A percentile compares a stretch with the other conserved stretches of the same genome.
Evolutionary conservation across 495 filamentous ascomycete species (phyloP).

Genomic region (Penicillium robsamsonii): DNA sequence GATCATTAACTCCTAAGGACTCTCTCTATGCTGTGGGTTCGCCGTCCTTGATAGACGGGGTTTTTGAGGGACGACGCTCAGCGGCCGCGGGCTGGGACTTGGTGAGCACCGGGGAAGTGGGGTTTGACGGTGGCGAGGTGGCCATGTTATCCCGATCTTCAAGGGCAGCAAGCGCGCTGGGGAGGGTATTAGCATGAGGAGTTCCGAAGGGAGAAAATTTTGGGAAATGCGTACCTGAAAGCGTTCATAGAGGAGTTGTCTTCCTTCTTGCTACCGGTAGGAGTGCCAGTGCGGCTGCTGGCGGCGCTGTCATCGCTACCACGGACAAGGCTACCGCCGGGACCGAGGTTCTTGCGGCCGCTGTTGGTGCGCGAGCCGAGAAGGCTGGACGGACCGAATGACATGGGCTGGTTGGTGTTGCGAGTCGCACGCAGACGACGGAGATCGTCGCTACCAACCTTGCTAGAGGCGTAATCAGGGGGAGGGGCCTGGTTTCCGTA

Average conservation of each 20-base stretch:
- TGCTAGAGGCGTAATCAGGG: slow-evolving; percentile 69
- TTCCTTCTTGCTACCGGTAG: slow-evolving; percentile 67
- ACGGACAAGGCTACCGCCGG: slow-evolving; percentile 65
- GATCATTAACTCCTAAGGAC: slow-evolving; percentile 45
- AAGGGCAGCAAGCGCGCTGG: slow-evolving; percentile 57
- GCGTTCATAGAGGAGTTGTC: slow-evolving; percentile 73
- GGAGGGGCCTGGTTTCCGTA: slow-evolving; percentile 62
- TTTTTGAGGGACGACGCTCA: slow-evolving; percentile 49
- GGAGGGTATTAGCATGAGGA: slow-evolving; percentile 23
- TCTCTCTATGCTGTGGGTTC: slow-evolving; percentile 49
- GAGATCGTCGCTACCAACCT: slow-evolving; percentile 86
- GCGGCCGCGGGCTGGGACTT: slow-evolving; percentile 51
- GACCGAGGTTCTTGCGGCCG: slow-evolving; percentile 71
- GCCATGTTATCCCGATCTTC: slow-evolving; percentile 57
- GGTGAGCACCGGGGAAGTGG: slow-evolving; percentile 54
- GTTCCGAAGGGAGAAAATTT: background rate
- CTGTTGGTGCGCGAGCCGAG: slow-evolving; percentile 80
- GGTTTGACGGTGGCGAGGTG: slow-evolving; percentile 57
- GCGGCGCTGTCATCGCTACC: slow-evolving; percentile 75
- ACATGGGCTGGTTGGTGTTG: slow-evolving; percentile 58
- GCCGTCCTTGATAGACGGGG: slow-evolving; percentile 45
- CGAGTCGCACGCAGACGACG: slow-evolving; percentile 68
- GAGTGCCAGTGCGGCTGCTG: slow-evolving; percentile 85
- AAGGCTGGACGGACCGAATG: slow-evolving; percentile 74
- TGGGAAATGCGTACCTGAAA: slow-evolving; percentile 66